A percentile compares a stretch with the other conserved stretches of the same genome.
These are phyloP conservation scores for Xerophyta viscosa DNA, from an alignment of 106 monocot species.

Conservation along the genomic window DNA sequence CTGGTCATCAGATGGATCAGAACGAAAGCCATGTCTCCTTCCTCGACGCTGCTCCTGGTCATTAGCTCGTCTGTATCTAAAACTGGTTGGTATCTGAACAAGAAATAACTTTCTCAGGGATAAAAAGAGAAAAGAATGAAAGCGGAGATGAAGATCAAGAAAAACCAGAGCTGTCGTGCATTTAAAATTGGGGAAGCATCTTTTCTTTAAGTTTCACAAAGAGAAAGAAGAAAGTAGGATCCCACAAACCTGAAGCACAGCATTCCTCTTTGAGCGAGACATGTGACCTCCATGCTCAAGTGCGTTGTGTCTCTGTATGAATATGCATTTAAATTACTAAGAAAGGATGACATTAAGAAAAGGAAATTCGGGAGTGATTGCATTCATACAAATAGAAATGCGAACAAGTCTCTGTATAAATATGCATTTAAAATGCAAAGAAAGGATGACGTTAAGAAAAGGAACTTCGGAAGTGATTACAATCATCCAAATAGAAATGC, in stretches of 20 bases:
- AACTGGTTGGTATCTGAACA: slow-evolving; percentile 85
- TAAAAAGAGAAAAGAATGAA: too few relatives aligned
- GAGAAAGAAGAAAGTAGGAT: background rate
- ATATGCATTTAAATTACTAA: background rate
- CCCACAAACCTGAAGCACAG: slow-evolving; percentile 77
- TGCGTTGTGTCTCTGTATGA: slow-evolving; percentile 79
- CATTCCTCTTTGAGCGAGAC: slow-evolving; percentile 93
- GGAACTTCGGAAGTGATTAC: too few relatives aligned
- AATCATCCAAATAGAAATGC: too few relatives aligned
- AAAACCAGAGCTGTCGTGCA: too few relatives aligned
- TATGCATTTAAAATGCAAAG: too few relatives aligned
- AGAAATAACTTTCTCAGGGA: background rate
- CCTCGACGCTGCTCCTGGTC: slow-evolving; percentile 74
- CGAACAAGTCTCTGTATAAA: too few relatives aligned
- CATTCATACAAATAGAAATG: background rate
- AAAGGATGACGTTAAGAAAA: too few relatives aligned
- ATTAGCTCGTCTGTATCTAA: slow-evolving; percentile 52
- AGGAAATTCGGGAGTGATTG: too few relatives aligned
- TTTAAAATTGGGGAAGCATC: too few relatives aligned
- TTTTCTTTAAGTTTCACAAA: background rate
- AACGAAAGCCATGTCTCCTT: slow-evolving; percentile 48
- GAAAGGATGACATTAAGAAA: too few relatives aligned
- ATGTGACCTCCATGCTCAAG: slow-evolving; percentile 86
- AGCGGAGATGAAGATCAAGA: background rate
- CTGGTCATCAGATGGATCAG: slow-evolving; percentile 32